phyloP scores from a whole-genome alignment of 345 rosid species.

The Boechera divaricarpa region DNA sequence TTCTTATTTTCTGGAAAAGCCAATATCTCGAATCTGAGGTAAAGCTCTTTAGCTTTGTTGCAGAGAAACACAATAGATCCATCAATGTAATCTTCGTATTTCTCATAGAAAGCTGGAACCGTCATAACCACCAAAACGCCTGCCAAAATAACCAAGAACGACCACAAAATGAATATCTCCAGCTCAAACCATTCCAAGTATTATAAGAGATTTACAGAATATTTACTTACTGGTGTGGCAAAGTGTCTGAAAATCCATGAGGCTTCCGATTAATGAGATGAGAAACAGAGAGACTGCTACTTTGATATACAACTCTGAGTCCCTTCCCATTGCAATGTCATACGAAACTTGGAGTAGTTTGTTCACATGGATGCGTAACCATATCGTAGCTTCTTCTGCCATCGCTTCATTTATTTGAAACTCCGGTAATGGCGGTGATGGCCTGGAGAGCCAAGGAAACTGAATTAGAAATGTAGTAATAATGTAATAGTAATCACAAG shows the following conservation, averaged over 20 bases:
- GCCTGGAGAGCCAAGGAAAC: slow-evolving; percentile 55
- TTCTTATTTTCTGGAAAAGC: slow-evolving; percentile 58
- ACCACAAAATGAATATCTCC: not conserved
- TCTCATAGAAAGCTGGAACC: slow-evolving; percentile 82
- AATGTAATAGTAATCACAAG: not conserved
- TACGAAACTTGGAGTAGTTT: slow-evolving; percentile 63
- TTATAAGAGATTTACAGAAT: not conserved
- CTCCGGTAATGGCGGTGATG: slow-evolving; percentile 87
- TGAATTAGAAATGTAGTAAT: not conserved
- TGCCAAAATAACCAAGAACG: slow-evolving; percentile 36
- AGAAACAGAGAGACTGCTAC: slow-evolving; percentile 65
- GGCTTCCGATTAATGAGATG: slow-evolving; percentile 67
- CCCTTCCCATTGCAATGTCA: slow-evolving; percentile 79
- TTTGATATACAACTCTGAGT: slow-evolving; percentile 65
- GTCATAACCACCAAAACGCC: slow-evolving; percentile 72
- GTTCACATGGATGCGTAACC: slow-evolving; percentile 58
- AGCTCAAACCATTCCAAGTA: slow-evolving; percentile 12
- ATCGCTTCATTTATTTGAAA: slow-evolving; percentile 73
- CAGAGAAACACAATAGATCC: slow-evolving; percentile 42
- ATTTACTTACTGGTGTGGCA: slow-evolving; percentile 69
- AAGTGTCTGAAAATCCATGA: slow-evolving; percentile 73
- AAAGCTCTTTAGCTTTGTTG: slow-evolving; percentile 48
- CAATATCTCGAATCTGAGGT: slow-evolving; percentile 57
- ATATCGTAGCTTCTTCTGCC: slow-evolving; percentile 56
- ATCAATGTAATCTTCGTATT: slow-evolving; percentile 60